Conservation (phyloP, 2,329 filamentous ascomycete genomes). For the Aspergillus pseudotamarii region DNA sequence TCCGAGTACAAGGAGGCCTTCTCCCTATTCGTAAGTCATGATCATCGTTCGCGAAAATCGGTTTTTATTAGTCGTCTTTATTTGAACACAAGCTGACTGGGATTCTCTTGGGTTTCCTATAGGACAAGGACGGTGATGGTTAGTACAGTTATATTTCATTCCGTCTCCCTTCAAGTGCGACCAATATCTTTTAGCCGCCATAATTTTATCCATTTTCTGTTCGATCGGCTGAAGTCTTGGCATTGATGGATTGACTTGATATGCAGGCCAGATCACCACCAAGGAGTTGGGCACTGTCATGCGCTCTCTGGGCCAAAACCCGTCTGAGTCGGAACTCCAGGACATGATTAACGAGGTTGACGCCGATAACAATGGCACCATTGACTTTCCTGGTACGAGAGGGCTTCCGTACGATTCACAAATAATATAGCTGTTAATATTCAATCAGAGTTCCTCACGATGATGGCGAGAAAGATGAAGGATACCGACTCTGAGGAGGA, state of each 20-base stretch:
- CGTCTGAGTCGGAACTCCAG: slow-evolving; percentile 85
- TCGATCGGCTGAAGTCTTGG: slow-evolving; percentile 1
- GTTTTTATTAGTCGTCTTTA: background rate
- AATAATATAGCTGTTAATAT: slow-evolving; percentile 16
- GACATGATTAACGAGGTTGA: slow-evolving; percentile 96
- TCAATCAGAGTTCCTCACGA: slow-evolving; percentile 76
- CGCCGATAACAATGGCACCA: slow-evolving; percentile 89
- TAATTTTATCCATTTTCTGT: background rate
- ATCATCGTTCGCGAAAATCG: background rate
- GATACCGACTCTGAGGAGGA: slow-evolving; percentile 90
- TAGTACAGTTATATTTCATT: slow-evolving; percentile 49
- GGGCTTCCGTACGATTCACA: background rate
- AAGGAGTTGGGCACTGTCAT: slow-evolving; percentile 90
- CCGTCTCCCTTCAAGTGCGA: slow-evolving; percentile 4
- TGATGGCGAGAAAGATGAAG: slow-evolving; percentile 96
- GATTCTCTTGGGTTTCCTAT: slow-evolving; percentile 25
- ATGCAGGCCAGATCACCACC: slow-evolving; percentile 81
- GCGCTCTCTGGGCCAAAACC: slow-evolving; percentile 87
- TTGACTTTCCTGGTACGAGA: slow-evolving; percentile 80
- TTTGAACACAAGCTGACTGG: slow-evolving; percentile 22
- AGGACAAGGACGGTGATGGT: slow-evolving; percentile 94
- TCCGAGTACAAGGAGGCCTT: slow-evolving; percentile 99
- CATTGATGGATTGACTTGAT: slow-evolving; percentile 16
- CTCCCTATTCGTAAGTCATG: slow-evolving; percentile 90
- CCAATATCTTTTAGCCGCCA: background rate